Evolutionary conservation across 345 rosid genomes (phyloP), one percentile per base, ranked within the genome.

Genomic region (Melaleuca alternifolia): DNA sequence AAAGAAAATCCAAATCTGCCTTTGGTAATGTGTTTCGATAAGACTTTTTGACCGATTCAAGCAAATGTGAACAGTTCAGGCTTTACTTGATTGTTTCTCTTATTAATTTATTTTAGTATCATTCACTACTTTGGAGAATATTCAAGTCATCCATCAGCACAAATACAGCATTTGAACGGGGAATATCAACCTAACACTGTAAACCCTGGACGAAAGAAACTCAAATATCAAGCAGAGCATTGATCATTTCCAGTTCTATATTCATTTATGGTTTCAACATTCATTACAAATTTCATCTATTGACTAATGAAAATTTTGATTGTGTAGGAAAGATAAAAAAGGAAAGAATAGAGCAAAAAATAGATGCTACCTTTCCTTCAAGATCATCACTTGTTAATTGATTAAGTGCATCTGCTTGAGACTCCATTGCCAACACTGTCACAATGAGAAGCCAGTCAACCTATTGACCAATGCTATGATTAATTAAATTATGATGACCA

Each of bases 361-460:
- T 44, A 51, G 41, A 61, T 52, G 37, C 30, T 85, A 92, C 93
- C 93, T 92, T 91, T n/a, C 92, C 93, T 84, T 93, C 93, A 26
- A 93, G 92, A 83, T 92, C 92, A 89, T 93, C 94, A 1, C 90
- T 83, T 77, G 93, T 90, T 87, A 93, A 85, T 84, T 92, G 91
- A 88, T 92, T 84, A 33, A 90, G 88, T 82, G 93, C 93, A 51
- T 93, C 93, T 71, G 93, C 93, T 87, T 93, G 89, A 87, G 93
- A 90, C 91, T 92, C 94, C 94, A 93, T 93, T 76, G 93, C 89
- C 90, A 91, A 88, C 81, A 93, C 93, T 93, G 89, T 81, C 86
- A 87, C 81, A 71, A 10, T 71, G 48, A 71, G 24, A 71, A 71
- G 37, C 81, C 48, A 37, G 37, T 71, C 4, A 71, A 41, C 79